Evolutionary conservation across 139 green algal genomes (phyloP), one percentile per base, ranked within the genome.

Genomic region (Eudorina sp.): DNA sequence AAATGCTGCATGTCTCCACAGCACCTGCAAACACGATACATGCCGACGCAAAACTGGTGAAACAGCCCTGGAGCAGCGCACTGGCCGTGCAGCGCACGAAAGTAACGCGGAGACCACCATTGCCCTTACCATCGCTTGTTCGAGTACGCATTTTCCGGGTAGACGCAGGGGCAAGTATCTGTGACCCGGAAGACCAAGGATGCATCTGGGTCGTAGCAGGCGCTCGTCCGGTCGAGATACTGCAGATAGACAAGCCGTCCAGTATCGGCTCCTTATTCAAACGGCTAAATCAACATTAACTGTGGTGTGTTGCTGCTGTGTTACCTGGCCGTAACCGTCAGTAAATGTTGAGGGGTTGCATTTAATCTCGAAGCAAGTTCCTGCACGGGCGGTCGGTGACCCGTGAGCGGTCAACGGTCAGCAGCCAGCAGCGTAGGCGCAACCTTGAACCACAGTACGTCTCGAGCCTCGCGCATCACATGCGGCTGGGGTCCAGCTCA

Each of bases 91-190:
- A n/a, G n/a, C n/a, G n/a, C n/a, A n/a, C n/a, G n/a, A n/a, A n/a
- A n/a, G n/a, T n/a, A n/a, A n/a, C n/a, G n/a, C n/a, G n/a, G n/a
- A n/a, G n/a, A n/a, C n/a, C n/a, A n/a, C n/a, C n/a, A n/a, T n/a
- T n/a, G n/a, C n/a, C n/a, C n/a, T n/a, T n/a, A 91, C 88, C 88
- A 91, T 3, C 88, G 78, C 40, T 91, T 91, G 74, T 91, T 91
- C 1, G 68, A 85, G 82, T 90, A 91, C 9, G 85, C 68, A 23
- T 91, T 91, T 8, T 45, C 66, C 34, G 88, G 88, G 36, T 91
- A 91, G 0, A 85, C 73, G 80, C 88, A 91, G 0, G 88, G 88
- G 66, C 88, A 91, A 0, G 88, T 91, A 51, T 91, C 88, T 3
- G 79, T 83, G 0, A 90, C 66, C 2, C 79, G 81, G 38, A 91